A percentile compares a stretch with the other conserved stretches of the same genome.
Evolutionary conservation across 2,329 filamentous ascomycete genomes (phyloP).

Genomic region (Eutypa lata): DNA sequence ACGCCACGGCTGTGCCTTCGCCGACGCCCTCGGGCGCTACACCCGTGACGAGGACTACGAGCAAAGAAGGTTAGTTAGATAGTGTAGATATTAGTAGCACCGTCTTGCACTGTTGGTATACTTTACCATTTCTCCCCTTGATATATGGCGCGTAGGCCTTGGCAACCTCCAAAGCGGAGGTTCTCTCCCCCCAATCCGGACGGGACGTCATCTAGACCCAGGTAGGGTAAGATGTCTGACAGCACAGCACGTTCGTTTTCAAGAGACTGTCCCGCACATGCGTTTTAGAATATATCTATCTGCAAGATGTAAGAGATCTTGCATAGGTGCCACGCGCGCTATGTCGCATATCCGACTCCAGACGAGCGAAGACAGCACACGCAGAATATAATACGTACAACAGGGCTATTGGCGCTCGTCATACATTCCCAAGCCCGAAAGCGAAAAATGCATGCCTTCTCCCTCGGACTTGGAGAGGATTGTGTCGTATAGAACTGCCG

Average conservation of each 20-base stretch:
- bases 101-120: no score
- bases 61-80: slow-evolving; percentile 1
- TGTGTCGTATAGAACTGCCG: neutral
- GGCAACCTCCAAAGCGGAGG: slow-evolving; percentile 34
- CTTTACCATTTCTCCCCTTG: slow-evolving; percentile 21
- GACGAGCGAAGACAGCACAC: neutral
- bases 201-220: slow-evolving; percentile 23
- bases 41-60: slow-evolving; percentile 38
- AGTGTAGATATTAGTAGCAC: no score
- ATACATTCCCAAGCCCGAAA: neutral
- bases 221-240: neutral
- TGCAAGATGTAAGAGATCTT: neutral
- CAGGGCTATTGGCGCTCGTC: neutral
- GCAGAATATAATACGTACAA: neutral
- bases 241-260: no score
- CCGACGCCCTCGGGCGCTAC: slow-evolving; percentile 41
- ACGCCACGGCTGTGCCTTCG: slow-evolving; percentile 36
- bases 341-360: neutral
- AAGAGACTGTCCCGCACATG: no score
- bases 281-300: neutral
- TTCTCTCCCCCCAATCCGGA: slow-evolving; percentile 24
- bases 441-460: neutral
- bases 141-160: slow-evolving; percentile 22
- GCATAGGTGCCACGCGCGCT: neutral
- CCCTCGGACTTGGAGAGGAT: neutral